Base-by-base conservation (phyloP, 306 rosid species). In the Cucumis melo region DNA sequence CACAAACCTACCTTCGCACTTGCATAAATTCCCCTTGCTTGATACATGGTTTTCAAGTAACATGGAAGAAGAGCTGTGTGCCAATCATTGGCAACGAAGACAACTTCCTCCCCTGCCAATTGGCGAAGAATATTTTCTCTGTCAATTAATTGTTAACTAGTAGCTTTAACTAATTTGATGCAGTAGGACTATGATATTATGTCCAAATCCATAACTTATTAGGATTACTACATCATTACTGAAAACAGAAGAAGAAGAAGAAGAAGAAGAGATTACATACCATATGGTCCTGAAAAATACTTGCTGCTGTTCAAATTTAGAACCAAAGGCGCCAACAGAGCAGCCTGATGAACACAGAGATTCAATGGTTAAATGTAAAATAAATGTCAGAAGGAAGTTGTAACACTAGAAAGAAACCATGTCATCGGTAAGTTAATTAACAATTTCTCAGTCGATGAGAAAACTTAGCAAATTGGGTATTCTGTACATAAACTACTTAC, bases 31-130 rank as follows among this genome's bases (percentile, higher is more conserved):
- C 87, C 89, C 79, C 8, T 76, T 3, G 87, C 77, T 81, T 86
- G 79, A 77, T 86, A 81, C 13, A 79, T n/a, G 29, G 85, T 0
- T 65, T 86, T 86, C 46, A 86, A 79, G 83, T 72, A 86, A 81
- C 83, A 86, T 50, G 89, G 87, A 73, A 86, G 76, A 57, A 83
- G 83, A 34, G 85, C 85, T 56, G 87, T 77, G 87, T 86, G 89
- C 89, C 89, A 86, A 66, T 86, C 89, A 36, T 86, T 86, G 50
- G 82, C 81, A 58, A 86, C 44, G 70, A 86, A 86, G 19, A 81
- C 39, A 73, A 86, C 80, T 34, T 86, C 77, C 50, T 86, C 89
- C 51, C 89, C 89, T 86, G 87, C 80, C 34, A 39, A 55, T 34
- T 42, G 55, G 12, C 20, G 70, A 75, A 60, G 46, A 10, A 54